Base-by-base conservation (phyloP, 1,139 yeast genomes). In the Citeromyces siamensis region DNA sequence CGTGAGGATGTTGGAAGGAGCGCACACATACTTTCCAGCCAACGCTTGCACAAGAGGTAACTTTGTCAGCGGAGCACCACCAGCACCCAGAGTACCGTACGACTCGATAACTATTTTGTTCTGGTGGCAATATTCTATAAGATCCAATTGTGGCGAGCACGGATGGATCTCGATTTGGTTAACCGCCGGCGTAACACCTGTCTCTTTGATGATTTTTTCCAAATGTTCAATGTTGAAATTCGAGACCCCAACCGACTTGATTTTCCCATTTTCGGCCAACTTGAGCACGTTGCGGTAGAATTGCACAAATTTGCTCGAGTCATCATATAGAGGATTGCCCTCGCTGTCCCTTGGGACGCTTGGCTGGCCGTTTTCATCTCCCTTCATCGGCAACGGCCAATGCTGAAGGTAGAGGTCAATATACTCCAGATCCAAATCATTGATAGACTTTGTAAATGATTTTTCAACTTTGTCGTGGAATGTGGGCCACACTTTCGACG, bases 131-230 rank as follows among this genome's bases (percentile, higher is more conserved):
- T 61, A 82, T 47, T 77, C 68, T 43, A 84, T 58, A 54, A 84
- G 66, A 46, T 65, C 66, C 42, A 71, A 71, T 62, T 85, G 95
- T 47, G 81, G 83, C 57, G 85, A 68, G 66, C 83, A 85, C 46
- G 95, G 95, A 58, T 85, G 95, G 60, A 82, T 90, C 64, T 86
- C 96, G 53, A 86, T 81, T 61, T 86, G 95, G 49, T 82, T 68
- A 38, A 73, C 85, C 38, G 81, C 82, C 37, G 96, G 95, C 49
- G 65, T 71, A 53, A 84, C 74, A 48, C 64, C 71, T 45, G 82
- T 79, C 36, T 68, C 64, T 20, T 59, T 59, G 43, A 78, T 59
- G 42, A 83, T 62, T 31, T 59, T 63, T 45, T 67, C 60, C 42
- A 82, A 54, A 43, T 68, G 61, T 33, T 61, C 62, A 33, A 68